Evolutionary conservation across 768 basidiomycete species (phyloP), one percentile per base, ranked within the genome.

Genomic region (Leccinum boreale): DNA sequence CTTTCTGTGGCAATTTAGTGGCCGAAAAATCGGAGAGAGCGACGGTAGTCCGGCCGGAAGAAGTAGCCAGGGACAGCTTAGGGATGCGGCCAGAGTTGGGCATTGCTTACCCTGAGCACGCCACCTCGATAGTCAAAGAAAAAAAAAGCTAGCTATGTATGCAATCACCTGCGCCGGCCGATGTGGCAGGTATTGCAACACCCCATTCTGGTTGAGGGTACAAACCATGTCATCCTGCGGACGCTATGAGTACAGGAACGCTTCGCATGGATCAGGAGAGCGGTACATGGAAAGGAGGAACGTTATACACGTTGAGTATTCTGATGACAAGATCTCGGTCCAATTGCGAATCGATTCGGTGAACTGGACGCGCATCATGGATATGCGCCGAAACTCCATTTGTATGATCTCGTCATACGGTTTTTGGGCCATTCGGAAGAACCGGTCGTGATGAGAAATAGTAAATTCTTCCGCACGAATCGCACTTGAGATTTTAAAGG

Each of bases 381-480:
- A 46, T 21, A 46, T 60, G 59, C 64, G 60, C 64, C 55, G 64
- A 69, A 66, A 46, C 67, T 53, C 69, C 69, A 67, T 70, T 69
- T 62, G 59, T 58, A 42, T 23, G 12, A 35, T 68, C 56, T 64
- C 66, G 60, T 64, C 59, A 67, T 59, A 57, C 55, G 3, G 45
- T 23, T 63, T 33, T 61, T 56, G 53, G 55, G n/a, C 57, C 50
- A 52, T 36, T 46, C 60, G 58, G 59, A 64, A 64, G 67, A 70
- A 70, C 48, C 59, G 8, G 39, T 57, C 52, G 51, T 42, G 58
- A 53, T 17, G 47, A 57, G 63, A 58, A 62, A 66, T 63, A 60
- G 57, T 14, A 56, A 67, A 57, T 60, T 53, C 52, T n/a, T 5
- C 64, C 64, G 53, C 51, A 69, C 33, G 57, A 65, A 58, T 51